These are phyloP conservation scores for Pythium dissimile DNA, from an alignment of 352 stramenopile species.

Conservation along the genomic window DNA sequence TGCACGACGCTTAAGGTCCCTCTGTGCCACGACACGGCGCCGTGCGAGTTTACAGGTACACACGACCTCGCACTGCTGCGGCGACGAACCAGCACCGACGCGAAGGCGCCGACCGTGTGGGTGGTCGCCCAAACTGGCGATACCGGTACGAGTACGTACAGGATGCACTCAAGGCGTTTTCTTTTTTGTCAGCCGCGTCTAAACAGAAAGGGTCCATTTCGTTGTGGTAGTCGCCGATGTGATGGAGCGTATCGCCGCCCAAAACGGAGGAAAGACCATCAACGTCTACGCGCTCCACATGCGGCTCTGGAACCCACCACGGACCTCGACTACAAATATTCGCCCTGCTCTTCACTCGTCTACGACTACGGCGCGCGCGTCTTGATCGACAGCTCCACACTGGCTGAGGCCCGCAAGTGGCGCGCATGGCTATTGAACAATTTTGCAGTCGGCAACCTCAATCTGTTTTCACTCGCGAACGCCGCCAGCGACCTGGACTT, in stretches of 20 bases:
- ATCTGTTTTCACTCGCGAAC: neutral
- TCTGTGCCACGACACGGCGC: neutral
- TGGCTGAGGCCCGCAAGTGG: neutral
- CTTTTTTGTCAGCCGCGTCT: no score
- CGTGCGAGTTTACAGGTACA: neutral
- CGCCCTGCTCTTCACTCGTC: neutral
- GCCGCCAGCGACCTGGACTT: neutral
- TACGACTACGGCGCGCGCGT: neutral
- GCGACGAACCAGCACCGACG: neutral
- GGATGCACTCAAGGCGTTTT: neutral
- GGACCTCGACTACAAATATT: neutral
- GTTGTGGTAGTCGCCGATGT: neutral
- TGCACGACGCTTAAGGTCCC: neutral
- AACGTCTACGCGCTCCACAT: neutral
- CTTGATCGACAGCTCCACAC: neutral
- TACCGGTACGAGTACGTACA: neutral
- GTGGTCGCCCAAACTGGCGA: neutral
- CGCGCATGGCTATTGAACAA: neutral
- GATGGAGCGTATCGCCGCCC: neutral
- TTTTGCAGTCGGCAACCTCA: neutral
- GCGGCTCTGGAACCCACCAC: neutral
- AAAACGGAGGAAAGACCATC: neutral
- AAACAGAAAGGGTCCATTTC: neutral
- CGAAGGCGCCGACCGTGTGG: neutral
- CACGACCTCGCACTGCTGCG: neutral